Conservation (phyloP, 257 asterid species). For the Solanum piurae region DNA sequence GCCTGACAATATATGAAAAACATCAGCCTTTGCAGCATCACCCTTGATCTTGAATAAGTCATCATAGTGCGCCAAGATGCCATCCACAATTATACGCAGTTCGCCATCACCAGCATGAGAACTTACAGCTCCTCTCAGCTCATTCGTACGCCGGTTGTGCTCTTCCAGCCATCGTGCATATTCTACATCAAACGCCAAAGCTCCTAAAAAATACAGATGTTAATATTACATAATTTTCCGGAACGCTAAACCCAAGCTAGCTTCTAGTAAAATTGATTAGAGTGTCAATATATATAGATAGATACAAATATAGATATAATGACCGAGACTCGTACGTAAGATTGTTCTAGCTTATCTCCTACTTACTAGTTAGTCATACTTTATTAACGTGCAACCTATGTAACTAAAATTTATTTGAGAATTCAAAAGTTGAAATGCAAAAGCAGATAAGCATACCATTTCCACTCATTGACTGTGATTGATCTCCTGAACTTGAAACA, state of each 20-base stretch:
- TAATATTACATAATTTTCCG: background rate
- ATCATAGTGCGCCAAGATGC: conserved; percentile 75
- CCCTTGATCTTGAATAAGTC: conserved; percentile 86
- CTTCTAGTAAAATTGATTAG: background rate
- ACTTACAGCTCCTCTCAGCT: conserved; percentile 90
- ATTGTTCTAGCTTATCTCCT: no score
- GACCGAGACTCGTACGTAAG: no score
- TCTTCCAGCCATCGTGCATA: conserved; percentile 96
- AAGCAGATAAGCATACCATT: conserved; percentile 49
- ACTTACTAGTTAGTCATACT: background rate
- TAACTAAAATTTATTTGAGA: background rate
- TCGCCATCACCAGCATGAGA: conserved; percentile 93
- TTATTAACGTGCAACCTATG: background rate
- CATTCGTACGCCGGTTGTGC: conserved; percentile 70
- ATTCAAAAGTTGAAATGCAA: conserved; percentile 4
- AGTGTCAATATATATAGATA: background rate
- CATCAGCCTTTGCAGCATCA: conserved; percentile 91
- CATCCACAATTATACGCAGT: conserved; percentile 85
- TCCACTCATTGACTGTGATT: conserved; percentile 82
- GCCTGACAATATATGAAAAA: conserved; percentile 91
- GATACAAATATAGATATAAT: no score
- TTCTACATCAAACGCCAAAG: conserved; percentile 94
- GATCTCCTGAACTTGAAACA: conserved; percentile 95
- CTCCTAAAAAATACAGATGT: conserved; percentile 42
- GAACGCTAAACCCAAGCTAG: background rate